Evolutionary conservation across 1,284 basidiomycete genomes (phyloP).

Genomic region (Pholiota adiposa): DNA sequence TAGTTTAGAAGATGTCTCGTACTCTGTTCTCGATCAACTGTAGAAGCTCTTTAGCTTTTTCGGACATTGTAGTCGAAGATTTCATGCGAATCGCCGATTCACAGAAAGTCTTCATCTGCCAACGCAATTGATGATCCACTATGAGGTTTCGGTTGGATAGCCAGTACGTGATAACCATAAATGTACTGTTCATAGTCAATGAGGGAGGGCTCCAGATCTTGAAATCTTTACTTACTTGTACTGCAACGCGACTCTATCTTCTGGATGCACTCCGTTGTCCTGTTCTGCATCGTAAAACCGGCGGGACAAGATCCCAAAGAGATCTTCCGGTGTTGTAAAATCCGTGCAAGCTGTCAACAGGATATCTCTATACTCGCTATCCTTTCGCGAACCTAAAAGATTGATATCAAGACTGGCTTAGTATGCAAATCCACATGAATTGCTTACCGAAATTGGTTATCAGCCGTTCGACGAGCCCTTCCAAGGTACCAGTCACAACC

Average conservation of each 20-base stretch:
- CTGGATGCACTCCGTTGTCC: slow-evolving; percentile 21
- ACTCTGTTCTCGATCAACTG: slow-evolving; percentile 28
- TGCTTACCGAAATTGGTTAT: slow-evolving; percentile 38
- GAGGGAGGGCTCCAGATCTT: not conserved
- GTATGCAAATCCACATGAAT: not conserved
- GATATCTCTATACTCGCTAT: slow-evolving; percentile 39
- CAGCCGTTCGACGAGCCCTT: slow-evolving; percentile 43
- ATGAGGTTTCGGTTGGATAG: slow-evolving; percentile 33
- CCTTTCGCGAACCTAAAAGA: slow-evolving; percentile 33
- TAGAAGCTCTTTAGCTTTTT: slow-evolving; percentile 36
- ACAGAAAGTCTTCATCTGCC: slow-evolving; percentile 40
- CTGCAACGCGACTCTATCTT: slow-evolving; percentile 34
- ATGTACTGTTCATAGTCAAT: slow-evolving; percentile 31
- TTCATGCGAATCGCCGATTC: slow-evolving; percentile 30
- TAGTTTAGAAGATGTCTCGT: not conserved
- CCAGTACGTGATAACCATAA: slow-evolving; percentile 43
- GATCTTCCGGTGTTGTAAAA: slow-evolving; percentile 42
- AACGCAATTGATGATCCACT: slow-evolving; percentile 35
- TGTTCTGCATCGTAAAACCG: slow-evolving; percentile 40
- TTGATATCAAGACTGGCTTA: not conserved
- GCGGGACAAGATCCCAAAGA: slow-evolving; percentile 37
- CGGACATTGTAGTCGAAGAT: slow-evolving; percentile 34
- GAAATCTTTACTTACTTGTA: slow-evolving; percentile 34
- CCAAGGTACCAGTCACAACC: slow-evolving; percentile 43
- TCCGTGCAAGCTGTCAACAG: slow-evolving; percentile 44